A percentile compares a stretch with the other conserved stretches of the same genome.
phyloP scores from a whole-genome alignment of 2,329 filamentous ascomycete species.

The Hymenoscyphus fraxineus region DNA sequence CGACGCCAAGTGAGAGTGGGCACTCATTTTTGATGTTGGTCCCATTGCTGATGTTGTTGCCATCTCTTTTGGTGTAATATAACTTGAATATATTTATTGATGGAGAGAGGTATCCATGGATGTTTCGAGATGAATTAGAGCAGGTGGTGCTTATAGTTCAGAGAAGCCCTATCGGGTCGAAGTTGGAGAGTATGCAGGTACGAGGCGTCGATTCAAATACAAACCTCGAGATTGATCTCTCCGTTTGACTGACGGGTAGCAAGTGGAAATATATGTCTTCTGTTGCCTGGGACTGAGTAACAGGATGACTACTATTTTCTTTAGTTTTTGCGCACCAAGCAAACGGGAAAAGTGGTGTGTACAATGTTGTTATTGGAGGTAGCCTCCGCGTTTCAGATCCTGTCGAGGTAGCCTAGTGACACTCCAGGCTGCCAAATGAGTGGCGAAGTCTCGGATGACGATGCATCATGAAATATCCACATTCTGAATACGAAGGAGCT shows the following conservation, averaged over 20 bases:
- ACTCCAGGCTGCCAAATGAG: slow-evolving; percentile 6
- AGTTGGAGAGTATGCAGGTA: slow-evolving; percentile 17
- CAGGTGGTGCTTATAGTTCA: not conserved
- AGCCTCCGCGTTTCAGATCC: slow-evolving; percentile 11
- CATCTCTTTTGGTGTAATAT: not conserved
- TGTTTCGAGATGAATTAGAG: not conserved
- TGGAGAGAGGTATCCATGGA: not conserved
- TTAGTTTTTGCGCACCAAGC: too few species aligned
- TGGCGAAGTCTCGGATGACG: not conserved
- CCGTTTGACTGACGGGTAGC: not conserved
- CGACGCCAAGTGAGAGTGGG: not conserved
- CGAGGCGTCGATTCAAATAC: slow-evolving; percentile 5
- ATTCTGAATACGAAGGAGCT: not conserved
- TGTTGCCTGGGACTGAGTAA: slow-evolving; percentile 9
- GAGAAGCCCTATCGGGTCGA: not conserved
- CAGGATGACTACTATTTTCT: slow-evolving; percentile 2
- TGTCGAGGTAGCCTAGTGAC: slow-evolving; percentile 12
- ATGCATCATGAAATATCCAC: slow-evolving; percentile 1
- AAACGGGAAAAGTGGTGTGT: not conserved
- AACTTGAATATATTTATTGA: not conserved
- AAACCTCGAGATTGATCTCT: not conserved
- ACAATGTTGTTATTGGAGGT: not conserved
- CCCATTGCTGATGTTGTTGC: not conserved
- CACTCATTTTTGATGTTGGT: not conserved
- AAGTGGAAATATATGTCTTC: not conserved